These are phyloP conservation scores for Botrytis cinerea DNA, from an alignment of 2,329 filamentous ascomycete genomes.

Conservation along the genomic window DNA sequence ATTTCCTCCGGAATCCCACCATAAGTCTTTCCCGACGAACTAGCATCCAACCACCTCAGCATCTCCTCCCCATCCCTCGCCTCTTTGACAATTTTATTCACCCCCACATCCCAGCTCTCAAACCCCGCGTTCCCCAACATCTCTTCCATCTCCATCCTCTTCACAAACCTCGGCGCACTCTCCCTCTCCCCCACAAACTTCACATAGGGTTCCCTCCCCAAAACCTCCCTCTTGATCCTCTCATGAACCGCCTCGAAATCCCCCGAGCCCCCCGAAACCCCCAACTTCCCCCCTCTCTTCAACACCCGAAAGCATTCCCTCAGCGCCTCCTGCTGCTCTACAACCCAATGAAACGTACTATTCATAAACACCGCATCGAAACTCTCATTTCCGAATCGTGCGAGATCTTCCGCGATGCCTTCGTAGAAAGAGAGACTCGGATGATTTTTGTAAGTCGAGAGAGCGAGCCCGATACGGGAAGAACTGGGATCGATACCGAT, in stretches of 20 bases:
- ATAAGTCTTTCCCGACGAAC: slow-evolving; percentile 27
- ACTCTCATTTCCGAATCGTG: slow-evolving; percentile 11
- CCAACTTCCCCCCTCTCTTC: slow-evolving; percentile 23
- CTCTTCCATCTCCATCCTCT: slow-evolving; percentile 12
- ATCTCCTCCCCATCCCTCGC: slow-evolving; percentile 24
- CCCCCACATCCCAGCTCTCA: slow-evolving; percentile 4
- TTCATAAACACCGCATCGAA: slow-evolving; percentile 27
- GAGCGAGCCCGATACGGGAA: slow-evolving; percentile 25
- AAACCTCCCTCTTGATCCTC: slow-evolving; percentile 27
- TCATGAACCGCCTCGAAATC: slow-evolving; percentile 26
- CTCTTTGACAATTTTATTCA: slow-evolving; percentile 24
- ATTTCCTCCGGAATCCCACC: slow-evolving; percentile 22
- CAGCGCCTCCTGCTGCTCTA: slow-evolving; percentile 20
- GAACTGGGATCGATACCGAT: slow-evolving; percentile 26
- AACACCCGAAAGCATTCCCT: slow-evolving; percentile 25
- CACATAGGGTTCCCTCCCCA: slow-evolving; percentile 25
- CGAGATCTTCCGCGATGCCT: slow-evolving; percentile 25
- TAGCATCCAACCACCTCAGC: slow-evolving; percentile 26
- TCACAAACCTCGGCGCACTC: slow-evolving; percentile 19
- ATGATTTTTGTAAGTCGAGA: neutral
- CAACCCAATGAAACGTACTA: slow-evolving; percentile 27
- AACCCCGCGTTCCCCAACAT: slow-evolving; percentile 20
- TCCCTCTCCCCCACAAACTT: slow-evolving; percentile 17
- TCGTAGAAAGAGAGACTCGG: slow-evolving; percentile 22
- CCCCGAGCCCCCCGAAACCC: slow-evolving; percentile 28